Evolutionary conservation across 169 alveolate genomes (phyloP), one percentile per base, ranked within the genome.

Genomic region (Cryptosporidium felis): DNA sequence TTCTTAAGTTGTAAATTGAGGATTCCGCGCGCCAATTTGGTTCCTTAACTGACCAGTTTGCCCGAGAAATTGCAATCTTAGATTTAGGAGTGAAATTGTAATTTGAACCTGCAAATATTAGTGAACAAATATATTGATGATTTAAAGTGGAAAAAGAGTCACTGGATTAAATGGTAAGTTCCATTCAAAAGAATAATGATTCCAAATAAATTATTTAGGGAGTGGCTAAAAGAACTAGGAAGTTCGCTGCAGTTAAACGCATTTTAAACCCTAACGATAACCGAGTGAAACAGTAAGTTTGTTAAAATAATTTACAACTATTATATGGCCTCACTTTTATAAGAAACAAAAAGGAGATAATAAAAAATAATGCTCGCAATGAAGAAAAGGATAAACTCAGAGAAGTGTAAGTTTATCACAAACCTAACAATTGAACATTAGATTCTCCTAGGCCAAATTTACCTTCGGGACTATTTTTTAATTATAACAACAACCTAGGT

Each of bases 331-430:
- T 41, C 23, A 38, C 0, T 26, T 53, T 34, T 66, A 18, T 5
- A 26, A 49, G 91, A 23, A 44, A 79, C 34, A 34, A 60, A 21
- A 44, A 79, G 18, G 6, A 45, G 23, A 18, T 40, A 36, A 23
- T 14, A 47, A 38, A n/a, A 3, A 40, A 49, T 9, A 41, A 74
- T 3, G 36, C 18, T 8, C 32, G 5, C 66, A 21, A 14, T 16
- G 47, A 63, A 28, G 53, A 65, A 58, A 82, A 90, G 89, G 94
- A 91, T 92, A 5, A 91, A 90, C 90, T 67, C 94, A 56, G 94
- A 94, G 82, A 95, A 94, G 94, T 90, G 96, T 60, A 96, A 97
- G 93, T 96, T 96, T 88, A n/a, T 97, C 97, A 28, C 91, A 94
- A 81, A 95, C 94, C 16, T 94, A 96, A 82, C 60, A 97, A 30